A percentile compares a stretch with the other conserved stretches of the same genome.
phyloP scores from a whole-genome alignment of 768 basidiomycete genomes.

The Tephrocybe sp. region DNA sequence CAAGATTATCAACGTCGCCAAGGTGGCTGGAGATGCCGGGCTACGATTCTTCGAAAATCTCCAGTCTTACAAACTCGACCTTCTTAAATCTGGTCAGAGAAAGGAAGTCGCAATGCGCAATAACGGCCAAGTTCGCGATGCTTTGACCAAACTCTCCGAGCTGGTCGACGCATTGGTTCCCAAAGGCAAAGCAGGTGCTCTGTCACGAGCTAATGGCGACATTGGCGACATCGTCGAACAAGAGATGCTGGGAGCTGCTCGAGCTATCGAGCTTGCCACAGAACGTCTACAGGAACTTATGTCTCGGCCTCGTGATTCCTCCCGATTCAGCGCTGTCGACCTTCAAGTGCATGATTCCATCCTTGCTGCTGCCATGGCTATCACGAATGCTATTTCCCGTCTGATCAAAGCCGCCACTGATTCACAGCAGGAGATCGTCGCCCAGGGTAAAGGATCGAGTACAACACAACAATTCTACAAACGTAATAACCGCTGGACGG shows the following conservation, averaged over 20 bases:
- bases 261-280: constrained; percentile 92
- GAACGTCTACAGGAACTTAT: constrained; percentile 88
- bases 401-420: constrained; percentile 96
- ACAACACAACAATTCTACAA: constrained; percentile 98
- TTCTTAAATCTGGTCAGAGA: constrained; percentile 68
- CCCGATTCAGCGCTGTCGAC: constrained; percentile 88
- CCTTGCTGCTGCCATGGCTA: constrained; percentile 87
- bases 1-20: constrained; percentile 83
- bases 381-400: constrained; percentile 91
- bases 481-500: constrained; percentile 99
- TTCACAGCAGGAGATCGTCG: constrained; percentile 97
- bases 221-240: constrained; percentile 95
- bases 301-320: constrained; percentile 82
- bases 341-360: constrained; percentile 98
- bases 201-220: constrained; percentile 83
- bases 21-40: constrained; percentile 82
- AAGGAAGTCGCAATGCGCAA: constrained; percentile 88
- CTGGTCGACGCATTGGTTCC: constrained; percentile 83
- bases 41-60: constrained; percentile 92
- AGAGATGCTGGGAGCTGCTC: constrained; percentile 92
- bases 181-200: constrained; percentile 69
- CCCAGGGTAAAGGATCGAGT: constrained; percentile 90
- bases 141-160: constrained; percentile 83
- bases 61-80: constrained; percentile 91
- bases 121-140: constrained; percentile 80